phyloP scores from a whole-genome alignment of 352 stramenopile genomes.

The Phytopythium boreale region DNA sequence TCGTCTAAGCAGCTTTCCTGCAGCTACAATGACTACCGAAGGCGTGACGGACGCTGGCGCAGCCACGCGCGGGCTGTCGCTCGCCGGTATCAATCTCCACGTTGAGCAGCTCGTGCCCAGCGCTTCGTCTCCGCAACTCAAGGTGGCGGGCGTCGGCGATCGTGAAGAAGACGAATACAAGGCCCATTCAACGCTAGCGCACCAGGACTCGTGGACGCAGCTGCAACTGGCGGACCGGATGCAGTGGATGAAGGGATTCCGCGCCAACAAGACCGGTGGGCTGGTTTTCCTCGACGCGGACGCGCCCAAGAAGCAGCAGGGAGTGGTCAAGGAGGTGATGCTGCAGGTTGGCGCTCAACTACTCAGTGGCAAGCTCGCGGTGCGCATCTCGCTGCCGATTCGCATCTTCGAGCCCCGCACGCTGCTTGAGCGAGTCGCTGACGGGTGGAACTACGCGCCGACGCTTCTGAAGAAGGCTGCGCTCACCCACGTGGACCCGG shows the following conservation, averaged over 20 bases:
- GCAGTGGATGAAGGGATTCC: constrained; percentile 55
- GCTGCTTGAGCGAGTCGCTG: constrained; percentile 67
- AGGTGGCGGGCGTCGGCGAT: constrained; percentile 13
- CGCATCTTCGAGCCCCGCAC: constrained; percentile 74
- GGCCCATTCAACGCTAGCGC: constrained; percentile 7
- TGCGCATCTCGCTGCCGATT: constrained; percentile 73
- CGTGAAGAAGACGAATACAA: constrained; percentile 12
- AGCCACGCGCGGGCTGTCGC: constrained; percentile 18
- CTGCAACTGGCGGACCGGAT: constrained; percentile 54
- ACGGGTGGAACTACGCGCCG: constrained; percentile 74
- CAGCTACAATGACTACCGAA: background rate
- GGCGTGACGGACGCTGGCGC: background rate
- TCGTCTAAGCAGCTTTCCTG: background rate
- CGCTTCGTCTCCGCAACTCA: constrained; percentile 32
- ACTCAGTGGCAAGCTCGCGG: constrained; percentile 59
- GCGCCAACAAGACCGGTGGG: constrained; percentile 69
- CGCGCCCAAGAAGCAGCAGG: constrained; percentile 72
- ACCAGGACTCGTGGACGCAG: constrained; percentile 41
- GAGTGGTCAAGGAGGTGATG: constrained; percentile 82
- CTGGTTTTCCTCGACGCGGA: constrained; percentile 66
- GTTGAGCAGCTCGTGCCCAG: constrained; percentile 51
- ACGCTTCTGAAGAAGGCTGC: constrained; percentile 74
- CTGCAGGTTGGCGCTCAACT: constrained; percentile 67
- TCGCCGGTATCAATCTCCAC: constrained; percentile 49
- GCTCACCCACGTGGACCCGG: constrained; percentile 33